Conservation (phyloP, 768 basidiomycete species). For the Mycena indigotica region DNA sequence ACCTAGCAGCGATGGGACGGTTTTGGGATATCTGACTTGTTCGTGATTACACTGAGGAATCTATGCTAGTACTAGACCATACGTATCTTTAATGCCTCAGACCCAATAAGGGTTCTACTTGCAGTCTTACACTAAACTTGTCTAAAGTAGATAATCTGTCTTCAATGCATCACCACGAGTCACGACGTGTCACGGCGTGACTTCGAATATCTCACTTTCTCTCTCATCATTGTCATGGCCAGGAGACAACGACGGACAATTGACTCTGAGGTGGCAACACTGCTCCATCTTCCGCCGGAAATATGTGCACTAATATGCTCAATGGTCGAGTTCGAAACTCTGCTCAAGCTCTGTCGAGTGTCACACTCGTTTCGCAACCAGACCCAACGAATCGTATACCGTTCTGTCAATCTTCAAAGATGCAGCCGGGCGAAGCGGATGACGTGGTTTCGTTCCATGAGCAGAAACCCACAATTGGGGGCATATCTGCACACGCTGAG, state of each 20-base stretch:
- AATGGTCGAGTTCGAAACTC: background rate
- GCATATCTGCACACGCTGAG: conserved; percentile 29
- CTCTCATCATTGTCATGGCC: background rate
- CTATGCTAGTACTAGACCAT: no score
- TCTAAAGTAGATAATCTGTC: no score
- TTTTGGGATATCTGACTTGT: conserved; percentile 7
- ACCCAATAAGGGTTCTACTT: no score
- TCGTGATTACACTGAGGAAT: no score
- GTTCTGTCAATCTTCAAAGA: no score
- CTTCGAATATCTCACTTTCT: no score
- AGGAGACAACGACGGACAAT: background rate
- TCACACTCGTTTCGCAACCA: background rate
- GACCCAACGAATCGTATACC: no score
- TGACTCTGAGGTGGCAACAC: background rate
- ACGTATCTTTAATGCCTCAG: no score
- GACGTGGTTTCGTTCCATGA: background rate
- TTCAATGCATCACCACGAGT: no score
- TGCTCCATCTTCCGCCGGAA: background rate
- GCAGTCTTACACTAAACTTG: no score
- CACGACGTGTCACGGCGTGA: no score
- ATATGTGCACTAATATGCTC: background rate
- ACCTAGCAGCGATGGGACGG: conserved; percentile 3
- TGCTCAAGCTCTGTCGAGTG: background rate
- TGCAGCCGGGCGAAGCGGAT: no score
- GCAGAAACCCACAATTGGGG: background rate